Evolutionary conservation across 2,329 filamentous ascomycete species (phyloP), one percentile per base, ranked within the genome.

Genomic region (Rhexocercosporidium sp.): DNA sequence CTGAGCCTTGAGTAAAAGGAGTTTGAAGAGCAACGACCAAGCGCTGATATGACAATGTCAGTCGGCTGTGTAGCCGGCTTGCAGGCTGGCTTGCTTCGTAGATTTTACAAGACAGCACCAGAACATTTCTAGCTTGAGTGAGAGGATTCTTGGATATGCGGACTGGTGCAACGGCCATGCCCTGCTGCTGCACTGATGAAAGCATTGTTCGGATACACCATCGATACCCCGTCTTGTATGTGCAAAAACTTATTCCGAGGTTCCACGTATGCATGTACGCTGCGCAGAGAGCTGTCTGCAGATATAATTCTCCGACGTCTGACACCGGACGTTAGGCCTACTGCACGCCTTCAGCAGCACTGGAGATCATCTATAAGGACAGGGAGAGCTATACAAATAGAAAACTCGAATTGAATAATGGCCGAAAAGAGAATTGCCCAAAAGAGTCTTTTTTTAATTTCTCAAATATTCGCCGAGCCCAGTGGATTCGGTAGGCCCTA

Each of bases 271-370:
- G 31, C 57, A 37, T 27, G 27, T 44, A 46, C 57, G 22, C n/a
- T 60, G 57, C 39, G 31, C 29, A 47, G 39, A 47, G 22, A 34
- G 22, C 16, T 27, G 31, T 46, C 49, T 47, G 53, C 44, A 41
- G 49, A 22, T 20, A 27, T 56, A 62, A 65, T 65, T 65, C 41
- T 59, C 54, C 62, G 44, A 65, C 7, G 18, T 59, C 62, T 37
- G 41, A 64, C 62, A 64, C 29, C 34, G 14, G 20, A 39, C 11
- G 62, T 59, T 46, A 49, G 53, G 56, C 27, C 53, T 44, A 49
- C 49, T 16, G 53, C 51, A 56, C 29, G 27, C n/a, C 51, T 37
- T 37, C 31, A 56, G 16, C 51, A 56, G 51, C 31, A 37, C 18
- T 37, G 51, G 51, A 37, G 51, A 56, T 56, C 51, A 34, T 22